Evolutionary conservation across 148 eudicot genomes (phyloP).

Genomic region (Bassia scoparia): DNA sequence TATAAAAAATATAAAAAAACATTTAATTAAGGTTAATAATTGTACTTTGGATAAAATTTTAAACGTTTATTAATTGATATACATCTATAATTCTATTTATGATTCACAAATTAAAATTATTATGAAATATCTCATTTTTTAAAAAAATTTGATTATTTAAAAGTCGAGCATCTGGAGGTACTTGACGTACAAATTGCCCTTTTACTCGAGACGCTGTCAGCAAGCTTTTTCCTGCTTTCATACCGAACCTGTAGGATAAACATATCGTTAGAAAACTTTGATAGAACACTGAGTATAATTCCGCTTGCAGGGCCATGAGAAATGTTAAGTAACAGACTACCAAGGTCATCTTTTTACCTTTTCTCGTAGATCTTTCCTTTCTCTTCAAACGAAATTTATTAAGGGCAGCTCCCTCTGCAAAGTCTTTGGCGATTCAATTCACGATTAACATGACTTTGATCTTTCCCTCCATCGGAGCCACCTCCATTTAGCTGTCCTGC

Average conservation of each 20-base stretch:
- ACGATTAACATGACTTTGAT: conserved; percentile 26
- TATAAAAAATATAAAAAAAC: too few species aligned
- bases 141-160: too few species aligned
- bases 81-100: too few species aligned
- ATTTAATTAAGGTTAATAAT: too few species aligned
- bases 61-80: too few species aligned
- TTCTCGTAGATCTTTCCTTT: conserved; percentile 88
- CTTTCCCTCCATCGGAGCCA: conserved; percentile 35
- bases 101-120: too few species aligned
- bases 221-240: too few species aligned
- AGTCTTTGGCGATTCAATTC: conserved; percentile 41
- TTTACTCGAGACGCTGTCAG: too few species aligned
- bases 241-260: conserved; percentile 62
- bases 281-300: neutral
- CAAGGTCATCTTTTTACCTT: conserved; percentile 44
- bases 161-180: too few species aligned
- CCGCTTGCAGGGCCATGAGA: neutral
- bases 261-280: conserved; percentile 4
- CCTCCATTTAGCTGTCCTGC: conserved; percentile 32
- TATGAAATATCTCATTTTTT: too few species aligned
- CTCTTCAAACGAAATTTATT: conserved; percentile 77
- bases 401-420: conserved; percentile 71
- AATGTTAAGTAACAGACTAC: neutral
- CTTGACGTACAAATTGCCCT: too few species aligned
- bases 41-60: too few species aligned